phyloP scores from a whole-genome alignment of 1,139 yeast genomes.

The Suhomyces panamericanus region DNA sequence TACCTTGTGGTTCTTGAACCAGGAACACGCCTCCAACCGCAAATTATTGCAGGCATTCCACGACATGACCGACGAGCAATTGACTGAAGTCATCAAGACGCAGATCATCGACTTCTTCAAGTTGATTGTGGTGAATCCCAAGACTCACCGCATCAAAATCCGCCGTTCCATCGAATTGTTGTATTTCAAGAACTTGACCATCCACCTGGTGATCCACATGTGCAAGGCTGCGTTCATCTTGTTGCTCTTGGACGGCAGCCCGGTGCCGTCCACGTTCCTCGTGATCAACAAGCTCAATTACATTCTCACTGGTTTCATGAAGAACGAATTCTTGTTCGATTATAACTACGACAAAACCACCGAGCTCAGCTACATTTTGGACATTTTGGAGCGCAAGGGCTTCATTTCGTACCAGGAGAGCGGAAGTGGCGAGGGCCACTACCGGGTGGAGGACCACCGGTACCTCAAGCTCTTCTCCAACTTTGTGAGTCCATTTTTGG shows the following conservation, averaged over 20 bases:
- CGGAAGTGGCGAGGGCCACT: constrained; percentile 18
- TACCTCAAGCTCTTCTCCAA: constrained; percentile 30
- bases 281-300: constrained; percentile 32
- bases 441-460: constrained; percentile 25
- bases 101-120: constrained; percentile 39
- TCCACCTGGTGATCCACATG: constrained; percentile 42
- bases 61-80: constrained; percentile 16
- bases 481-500: constrained; percentile 42
- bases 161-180: constrained; percentile 43
- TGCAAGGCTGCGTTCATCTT: constrained; percentile 39
- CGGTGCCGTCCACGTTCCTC: constrained; percentile 16
- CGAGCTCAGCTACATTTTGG: constrained; percentile 32
- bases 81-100: constrained; percentile 25
- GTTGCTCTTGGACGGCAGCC: constrained; percentile 15
- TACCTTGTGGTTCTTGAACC: constrained; percentile 26
- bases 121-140: constrained; percentile 33
- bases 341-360: constrained; percentile 37
- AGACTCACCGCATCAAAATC: constrained; percentile 29
- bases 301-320: constrained; percentile 42
- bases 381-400: constrained; percentile 25
- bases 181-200: constrained; percentile 45
- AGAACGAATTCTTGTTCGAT: constrained; percentile 48
- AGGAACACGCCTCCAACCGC: constrained; percentile 23
- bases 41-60: constrained; percentile 19
- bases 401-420: constrained; percentile 16